These are phyloP conservation scores for Daedaleopsis sinensis DNA, from an alignment of 768 basidiomycete species.

Conservation along the genomic window DNA sequence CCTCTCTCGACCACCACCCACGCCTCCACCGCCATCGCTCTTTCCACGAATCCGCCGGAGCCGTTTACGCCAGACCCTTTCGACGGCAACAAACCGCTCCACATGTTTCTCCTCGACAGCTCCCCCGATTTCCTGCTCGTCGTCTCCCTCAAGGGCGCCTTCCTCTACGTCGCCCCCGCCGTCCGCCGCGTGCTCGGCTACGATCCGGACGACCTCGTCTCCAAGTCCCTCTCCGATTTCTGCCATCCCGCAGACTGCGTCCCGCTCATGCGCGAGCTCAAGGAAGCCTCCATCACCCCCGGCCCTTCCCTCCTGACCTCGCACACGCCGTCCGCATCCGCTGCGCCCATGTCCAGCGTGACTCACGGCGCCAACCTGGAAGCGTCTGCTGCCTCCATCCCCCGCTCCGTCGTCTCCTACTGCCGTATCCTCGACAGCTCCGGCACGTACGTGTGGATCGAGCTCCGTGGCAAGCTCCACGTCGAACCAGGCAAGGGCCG, in stretches of 20 bases:
- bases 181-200: constrained; percentile 83
- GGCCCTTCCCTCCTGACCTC: constrained; percentile 21
- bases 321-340: constrained; percentile 6
- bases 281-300: constrained; percentile 56
- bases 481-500: constrained; percentile 93
- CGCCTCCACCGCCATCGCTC: constrained; percentile 21
- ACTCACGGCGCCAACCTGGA: constrained; percentile 4
- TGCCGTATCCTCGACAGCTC: constrained; percentile 79
- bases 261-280: constrained; percentile 89
- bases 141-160: constrained; percentile 87
- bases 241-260: constrained; percentile 91
- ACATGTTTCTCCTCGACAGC: constrained; percentile 60
- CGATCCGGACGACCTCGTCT: constrained; percentile 81
- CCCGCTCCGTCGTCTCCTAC: constrained; percentile 76
- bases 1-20: constrained; percentile 39
- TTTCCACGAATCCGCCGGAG: constrained; percentile 11
- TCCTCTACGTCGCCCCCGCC: constrained; percentile 90
- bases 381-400: constrained; percentile 22
- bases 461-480: constrained; percentile 86
- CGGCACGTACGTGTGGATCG: constrained; percentile 82
- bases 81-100: constrained; percentile 51
- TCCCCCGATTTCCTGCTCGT: constrained; percentile 87
- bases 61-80: constrained; percentile 25
- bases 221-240: constrained; percentile 75
- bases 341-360: not conserved